Percentiles rank a stretch among this genome's conserved stretches.
Evolutionary conservation across 2,329 filamentous ascomycete species (phyloP).

Genomic region (Botryotinia narcissicola): DNA sequence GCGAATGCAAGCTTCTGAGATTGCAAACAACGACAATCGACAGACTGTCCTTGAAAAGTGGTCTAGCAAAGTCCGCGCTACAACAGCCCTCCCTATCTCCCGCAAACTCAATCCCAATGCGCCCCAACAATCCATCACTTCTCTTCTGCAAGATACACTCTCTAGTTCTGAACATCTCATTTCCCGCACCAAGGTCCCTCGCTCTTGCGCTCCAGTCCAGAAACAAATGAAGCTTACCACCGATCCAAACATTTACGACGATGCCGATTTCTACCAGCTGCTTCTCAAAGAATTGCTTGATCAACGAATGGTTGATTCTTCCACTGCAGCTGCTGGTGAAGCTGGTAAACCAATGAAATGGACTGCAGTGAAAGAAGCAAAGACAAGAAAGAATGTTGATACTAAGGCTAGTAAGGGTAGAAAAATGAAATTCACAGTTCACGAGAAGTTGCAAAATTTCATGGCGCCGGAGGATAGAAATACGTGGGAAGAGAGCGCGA

Average conservation of each 20-base stretch:
- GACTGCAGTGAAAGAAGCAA: conserved; percentile 71
- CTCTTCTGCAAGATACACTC: conserved; percentile 67
- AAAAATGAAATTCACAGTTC: conserved; percentile 90
- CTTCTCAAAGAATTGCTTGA: conserved; percentile 92
- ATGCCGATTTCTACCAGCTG: conserved; percentile 91
- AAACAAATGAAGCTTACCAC: conserved; percentile 55
- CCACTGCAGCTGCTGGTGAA: conserved; percentile 41
- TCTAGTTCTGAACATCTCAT: conserved; percentile 63
- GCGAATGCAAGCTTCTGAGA: conserved; percentile 65
- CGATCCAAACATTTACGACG: conserved; percentile 74
- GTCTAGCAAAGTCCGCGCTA: conserved; percentile 73
- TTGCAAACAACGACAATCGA: conserved; percentile 57
- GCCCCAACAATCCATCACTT: conserved; percentile 60
- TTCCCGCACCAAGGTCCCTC: conserved; percentile 66
- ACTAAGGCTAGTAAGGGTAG: conserved; percentile 93
- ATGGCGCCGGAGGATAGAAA: conserved; percentile 88
- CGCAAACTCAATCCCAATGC: conserved; percentile 55
- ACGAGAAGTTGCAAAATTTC: conserved; percentile 97
- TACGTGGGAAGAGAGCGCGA: conserved; percentile 75
- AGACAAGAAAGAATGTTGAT: conserved; percentile 80
- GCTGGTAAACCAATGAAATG: conserved; percentile 49
- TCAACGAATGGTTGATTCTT: conserved; percentile 72
- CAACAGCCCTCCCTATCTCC: conserved; percentile 54
- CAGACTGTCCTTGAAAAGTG: conserved; percentile 81
- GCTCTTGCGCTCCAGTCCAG: conserved; percentile 74